Evolutionary conservation across 805 yeast genomes (phyloP).

Genomic region (Barnettozyma pratensis): DNA sequence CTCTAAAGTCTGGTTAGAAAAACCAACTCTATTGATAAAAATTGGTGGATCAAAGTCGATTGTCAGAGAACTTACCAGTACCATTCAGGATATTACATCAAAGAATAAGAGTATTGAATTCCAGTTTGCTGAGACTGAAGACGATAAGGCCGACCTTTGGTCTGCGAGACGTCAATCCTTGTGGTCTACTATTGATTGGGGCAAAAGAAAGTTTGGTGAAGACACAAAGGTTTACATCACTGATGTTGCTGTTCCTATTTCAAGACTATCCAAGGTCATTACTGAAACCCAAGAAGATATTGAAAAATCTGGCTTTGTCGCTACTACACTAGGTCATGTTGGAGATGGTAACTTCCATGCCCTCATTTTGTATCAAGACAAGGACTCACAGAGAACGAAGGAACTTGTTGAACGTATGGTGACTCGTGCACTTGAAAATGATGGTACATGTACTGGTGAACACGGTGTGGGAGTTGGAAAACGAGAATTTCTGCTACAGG

Average conservation of each 20-base stretch:
- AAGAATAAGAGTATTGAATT: conserved; percentile 51
- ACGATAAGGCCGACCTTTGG: conserved; percentile 66
- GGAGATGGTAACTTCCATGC: conserved; percentile 85
- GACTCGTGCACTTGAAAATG: conserved; percentile 56
- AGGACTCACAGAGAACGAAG: conserved; percentile 42
- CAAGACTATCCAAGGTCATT: conserved; percentile 58
- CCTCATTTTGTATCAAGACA: conserved; percentile 52
- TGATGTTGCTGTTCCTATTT: conserved; percentile 80
- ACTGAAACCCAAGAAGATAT: conserved; percentile 57
- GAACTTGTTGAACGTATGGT: conserved; percentile 57
- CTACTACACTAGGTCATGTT: conserved; percentile 71
- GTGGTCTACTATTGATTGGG: conserved; percentile 66
- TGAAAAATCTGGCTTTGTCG: conserved; percentile 43
- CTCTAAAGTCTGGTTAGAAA: conserved; percentile 47
- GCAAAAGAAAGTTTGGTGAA: conserved; percentile 39
- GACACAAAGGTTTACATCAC: conserved; percentile 63
- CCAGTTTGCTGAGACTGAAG: conserved; percentile 56
- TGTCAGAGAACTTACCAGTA: conserved; percentile 43
- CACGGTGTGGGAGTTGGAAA: conserved; percentile 86
- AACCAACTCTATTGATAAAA: conserved; percentile 61
- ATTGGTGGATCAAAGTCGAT: conserved; percentile 47
- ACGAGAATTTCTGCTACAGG: conserved; percentile 52
- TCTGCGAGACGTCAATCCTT: conserved; percentile 68
- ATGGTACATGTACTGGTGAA: conserved; percentile 85
- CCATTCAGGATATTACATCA: conserved; percentile 47